Base-by-base conservation (phyloP, 192 early-diverging fungal genomes). In the Backusella luteola region DNA sequence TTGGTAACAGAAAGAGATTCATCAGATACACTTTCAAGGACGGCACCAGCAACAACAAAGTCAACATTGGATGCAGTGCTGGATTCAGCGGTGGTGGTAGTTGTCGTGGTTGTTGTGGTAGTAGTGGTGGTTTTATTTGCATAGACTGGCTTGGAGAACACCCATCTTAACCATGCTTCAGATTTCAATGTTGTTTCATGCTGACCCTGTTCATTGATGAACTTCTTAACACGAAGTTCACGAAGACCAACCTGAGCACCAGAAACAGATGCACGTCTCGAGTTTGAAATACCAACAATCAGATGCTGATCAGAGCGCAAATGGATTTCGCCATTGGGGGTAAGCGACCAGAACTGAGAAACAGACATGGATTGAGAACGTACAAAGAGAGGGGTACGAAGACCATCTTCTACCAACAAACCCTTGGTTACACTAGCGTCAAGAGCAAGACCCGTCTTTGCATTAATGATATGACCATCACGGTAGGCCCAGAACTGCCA, bases 321-420 rank as follows among this genome's bases (percentile, higher is more conserved):
- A 41, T 73, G 63, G 36, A 77, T 42, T 23, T 71, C 69, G 23
- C 76, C 71, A 67, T 77, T 59, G 3, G 73, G 71, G 36, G 71
- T 77, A n/a, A 77, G 70, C 0, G 76, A 77, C 76, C 76, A 77
- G 59, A 66, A 73, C 17, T 77, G 76, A 46, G 56, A 66, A 35
- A 66, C 76, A 36, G 69, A 32, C 38, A 67, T 42, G 34, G 74
- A 67, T 23, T 66, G 39, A 4, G 38, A 41, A 34, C 74, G 63
- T 7, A 75, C 74, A 39, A 66, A 67, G 6, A 75, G 52, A n/a
- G 39, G 63, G 34, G 66, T 44, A n/a, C 41, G 56, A 26, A 75
- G 42, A 29, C 74, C 74, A 44, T 75, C 66, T 46, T 75, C 74
- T 26, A 75, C 26, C 4, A 75, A 29, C 8, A 66, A n/a, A 35